Conservation (phyloP, 164 flowering plant species). For the Stephania yunnanensis region DNA sequence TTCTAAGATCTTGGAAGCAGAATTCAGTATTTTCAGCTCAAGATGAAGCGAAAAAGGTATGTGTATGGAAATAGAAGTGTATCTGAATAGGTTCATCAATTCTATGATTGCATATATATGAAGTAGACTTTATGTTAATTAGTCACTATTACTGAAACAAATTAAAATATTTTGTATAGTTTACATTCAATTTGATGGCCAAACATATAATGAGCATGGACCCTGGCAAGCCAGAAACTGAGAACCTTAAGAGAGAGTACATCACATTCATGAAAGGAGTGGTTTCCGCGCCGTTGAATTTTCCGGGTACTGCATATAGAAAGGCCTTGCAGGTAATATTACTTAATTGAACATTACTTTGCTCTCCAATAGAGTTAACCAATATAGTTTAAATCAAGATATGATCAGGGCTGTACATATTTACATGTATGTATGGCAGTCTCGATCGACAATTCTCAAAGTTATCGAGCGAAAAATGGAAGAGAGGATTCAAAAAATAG, state of each 20-base stretch:
- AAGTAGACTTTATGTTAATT: too few relatives aligned
- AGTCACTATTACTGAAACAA: background rate
- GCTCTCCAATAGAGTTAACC: background rate
- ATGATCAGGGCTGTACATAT: background rate
- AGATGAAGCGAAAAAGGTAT: conserved; percentile 91
- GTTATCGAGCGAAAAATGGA: conserved; percentile 75
- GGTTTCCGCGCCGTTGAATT: conserved; percentile 76
- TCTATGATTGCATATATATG: too few relatives aligned
- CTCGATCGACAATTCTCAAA: conserved; percentile 62
- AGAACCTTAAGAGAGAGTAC: conserved; percentile 74
- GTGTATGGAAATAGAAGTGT: background rate
- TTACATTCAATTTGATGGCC: conserved; percentile 93
- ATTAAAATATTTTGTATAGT: conserved; percentile 32
- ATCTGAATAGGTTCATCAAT: too few relatives aligned
- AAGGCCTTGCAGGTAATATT: conserved; percentile 57
- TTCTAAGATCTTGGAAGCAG: conserved; percentile 59
- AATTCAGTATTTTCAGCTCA: conserved; percentile 61
- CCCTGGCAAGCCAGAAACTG: conserved; percentile 71
- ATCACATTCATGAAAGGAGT: conserved; percentile 97
- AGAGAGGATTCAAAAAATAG: conserved; percentile 36
- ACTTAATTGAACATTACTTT: background rate
- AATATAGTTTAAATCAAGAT: background rate
- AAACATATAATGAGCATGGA: conserved; percentile 91
- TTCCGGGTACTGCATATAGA: conserved; percentile 84
- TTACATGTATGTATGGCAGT: conserved; percentile 31